Evolutionary conservation across 2,329 filamentous ascomycete genomes (phyloP).

Genomic region (Colletotrichum filicis): DNA sequence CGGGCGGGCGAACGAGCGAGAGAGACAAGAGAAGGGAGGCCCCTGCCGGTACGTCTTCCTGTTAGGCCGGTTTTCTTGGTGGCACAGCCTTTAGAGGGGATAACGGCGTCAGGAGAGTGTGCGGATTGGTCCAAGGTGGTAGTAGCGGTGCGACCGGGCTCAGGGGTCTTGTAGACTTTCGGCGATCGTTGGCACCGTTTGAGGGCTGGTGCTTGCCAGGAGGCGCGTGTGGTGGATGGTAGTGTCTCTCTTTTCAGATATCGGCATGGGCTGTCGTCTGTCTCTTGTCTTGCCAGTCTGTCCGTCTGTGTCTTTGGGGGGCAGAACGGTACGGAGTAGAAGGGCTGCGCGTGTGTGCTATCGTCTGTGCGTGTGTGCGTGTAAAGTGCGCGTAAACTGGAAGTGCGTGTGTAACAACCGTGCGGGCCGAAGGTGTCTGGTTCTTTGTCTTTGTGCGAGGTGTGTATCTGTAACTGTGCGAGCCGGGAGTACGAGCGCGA

Average conservation of each 20-base stretch:
- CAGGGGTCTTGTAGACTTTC: constrained; percentile 36
- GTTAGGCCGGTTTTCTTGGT: constrained; percentile 27
- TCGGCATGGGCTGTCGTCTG: not conserved
- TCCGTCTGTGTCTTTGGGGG: not conserved
- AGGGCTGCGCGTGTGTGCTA: not conserved
- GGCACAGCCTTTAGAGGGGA: constrained; percentile 31
- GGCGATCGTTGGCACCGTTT: constrained; percentile 33
- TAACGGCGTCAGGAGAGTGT: constrained; percentile 29
- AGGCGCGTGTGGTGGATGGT: constrained; percentile 20
- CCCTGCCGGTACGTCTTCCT: constrained; percentile 29
- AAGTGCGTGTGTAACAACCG: not conserved
- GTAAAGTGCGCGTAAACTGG: not conserved
- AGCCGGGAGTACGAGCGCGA: not conserved
- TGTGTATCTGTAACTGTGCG: not conserved
- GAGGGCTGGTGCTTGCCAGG: constrained; percentile 30
- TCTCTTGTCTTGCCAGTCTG: not conserved
- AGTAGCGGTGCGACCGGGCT: constrained; percentile 30
- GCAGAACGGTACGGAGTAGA: no score
- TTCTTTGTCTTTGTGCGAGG: not conserved
- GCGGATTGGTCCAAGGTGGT: constrained; percentile 23
- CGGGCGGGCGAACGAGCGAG: constrained; percentile 7
- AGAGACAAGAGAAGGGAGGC: constrained; percentile 32
- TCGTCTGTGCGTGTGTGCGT: not conserved
- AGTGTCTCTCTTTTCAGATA: not conserved
- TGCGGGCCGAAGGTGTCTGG: not conserved